These are phyloP conservation scores for Daldinia decipiens DNA, from an alignment of 495 filamentous ascomycete species.

Conservation along the genomic window DNA sequence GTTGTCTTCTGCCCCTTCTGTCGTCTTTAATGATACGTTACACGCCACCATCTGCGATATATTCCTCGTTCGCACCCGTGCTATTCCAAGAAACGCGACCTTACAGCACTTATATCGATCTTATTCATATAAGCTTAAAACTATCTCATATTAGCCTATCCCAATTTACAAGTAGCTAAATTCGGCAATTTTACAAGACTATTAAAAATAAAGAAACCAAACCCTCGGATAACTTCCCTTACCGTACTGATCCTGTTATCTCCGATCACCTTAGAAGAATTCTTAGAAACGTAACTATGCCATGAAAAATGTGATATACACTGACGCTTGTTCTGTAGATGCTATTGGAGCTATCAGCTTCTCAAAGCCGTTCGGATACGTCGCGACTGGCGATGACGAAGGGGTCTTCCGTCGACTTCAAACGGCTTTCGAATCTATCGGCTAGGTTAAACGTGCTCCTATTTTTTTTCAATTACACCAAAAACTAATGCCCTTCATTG, in stretches of 20 bases:
- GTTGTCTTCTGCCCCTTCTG: too few relatives aligned
- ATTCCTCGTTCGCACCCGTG: too few relatives aligned
- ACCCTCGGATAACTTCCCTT: not conserved
- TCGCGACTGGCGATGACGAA: conserved; percentile 10
- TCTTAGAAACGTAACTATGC: not conserved
- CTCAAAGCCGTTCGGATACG: conserved; percentile 23
- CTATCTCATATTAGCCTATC: too few relatives aligned
- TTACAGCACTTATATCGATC: too few relatives aligned
- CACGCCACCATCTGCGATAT: too few relatives aligned
- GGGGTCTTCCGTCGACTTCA: conserved; percentile 7
- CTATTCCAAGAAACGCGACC: too few relatives aligned
- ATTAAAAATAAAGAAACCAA: not conserved
- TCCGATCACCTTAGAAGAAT: not conserved
- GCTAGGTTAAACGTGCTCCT: not conserved
- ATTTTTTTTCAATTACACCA: not conserved
- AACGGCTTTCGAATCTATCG: not conserved
- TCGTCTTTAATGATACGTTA: too few relatives aligned
- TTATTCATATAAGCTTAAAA: too few relatives aligned
- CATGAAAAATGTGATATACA: not conserved
- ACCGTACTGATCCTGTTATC: not conserved
- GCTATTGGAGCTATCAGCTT: conserved; percentile 29
- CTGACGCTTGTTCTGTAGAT: conserved; percentile 11
- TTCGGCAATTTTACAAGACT: not conserved
- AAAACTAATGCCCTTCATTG: not conserved
- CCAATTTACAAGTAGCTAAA: not conserved